These are phyloP conservation scores for Arthrobotrys sphaeroides DNA, from an alignment of 2,329 filamentous ascomycete genomes.

Conservation along the genomic window DNA sequence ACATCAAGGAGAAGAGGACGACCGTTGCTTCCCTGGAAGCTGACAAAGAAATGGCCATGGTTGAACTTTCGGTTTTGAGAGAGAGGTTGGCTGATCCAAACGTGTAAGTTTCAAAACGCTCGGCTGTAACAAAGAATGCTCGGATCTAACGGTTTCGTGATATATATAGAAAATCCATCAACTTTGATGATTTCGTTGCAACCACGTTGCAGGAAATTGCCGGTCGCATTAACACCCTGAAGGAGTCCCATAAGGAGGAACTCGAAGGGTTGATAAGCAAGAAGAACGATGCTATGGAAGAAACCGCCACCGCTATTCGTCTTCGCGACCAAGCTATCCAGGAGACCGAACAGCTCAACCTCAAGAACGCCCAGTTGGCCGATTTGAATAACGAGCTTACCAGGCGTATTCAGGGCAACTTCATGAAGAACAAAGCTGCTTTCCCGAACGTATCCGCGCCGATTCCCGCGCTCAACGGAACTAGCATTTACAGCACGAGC, in stretches of 20 bases:
- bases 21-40: constrained; percentile 70
- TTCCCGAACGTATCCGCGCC: constrained; percentile 72
- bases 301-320: constrained; percentile 81
- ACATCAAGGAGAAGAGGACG: constrained; percentile 93
- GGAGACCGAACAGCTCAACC: constrained; percentile 93
- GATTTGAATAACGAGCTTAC: constrained; percentile 96
- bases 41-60: constrained; percentile 54
- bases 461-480: constrained; percentile 66
- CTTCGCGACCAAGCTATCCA: constrained; percentile 92
- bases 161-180: constrained; percentile 79
- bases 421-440: constrained; percentile 77
- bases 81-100: constrained; percentile 56
- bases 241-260: constrained; percentile 77
- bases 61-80: constrained; percentile 43
- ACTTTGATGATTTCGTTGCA: constrained; percentile 75
- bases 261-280: constrained; percentile 92
- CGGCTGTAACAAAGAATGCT: constrained; percentile 12
- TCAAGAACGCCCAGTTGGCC: constrained; percentile 91
- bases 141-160: neutral
- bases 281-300: constrained; percentile 82
- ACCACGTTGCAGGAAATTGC: constrained; percentile 72
- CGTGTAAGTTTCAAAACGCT: constrained; percentile 54
- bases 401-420: constrained; percentile 90
- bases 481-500: constrained; percentile 58
- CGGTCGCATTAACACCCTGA: constrained; percentile 72